phyloP scores from a whole-genome alignment of 805 yeast genomes.

The Starmerella scarabaei region DNA sequence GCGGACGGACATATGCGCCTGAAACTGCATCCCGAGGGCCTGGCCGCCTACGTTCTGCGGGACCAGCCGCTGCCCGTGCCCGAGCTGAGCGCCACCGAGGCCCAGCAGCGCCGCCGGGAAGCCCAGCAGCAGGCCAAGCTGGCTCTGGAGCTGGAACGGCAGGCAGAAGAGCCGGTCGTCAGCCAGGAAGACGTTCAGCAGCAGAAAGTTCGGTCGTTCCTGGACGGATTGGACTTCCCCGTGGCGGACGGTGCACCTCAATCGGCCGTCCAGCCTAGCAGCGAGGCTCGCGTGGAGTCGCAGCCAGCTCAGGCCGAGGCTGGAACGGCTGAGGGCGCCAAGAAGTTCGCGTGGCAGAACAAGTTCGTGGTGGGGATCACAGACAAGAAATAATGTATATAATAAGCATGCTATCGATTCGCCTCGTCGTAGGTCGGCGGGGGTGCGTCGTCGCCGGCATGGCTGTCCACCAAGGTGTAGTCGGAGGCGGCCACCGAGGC shows the following conservation, averaged over 20 bases:
- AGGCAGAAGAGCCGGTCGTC: neutral
- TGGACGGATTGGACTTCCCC: constrained; percentile 19
- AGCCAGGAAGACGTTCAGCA: neutral
- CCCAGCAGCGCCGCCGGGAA: constrained; percentile 5
- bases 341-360: constrained; percentile 21
- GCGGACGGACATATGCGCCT: constrained; percentile 76
- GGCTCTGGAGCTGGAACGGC: constrained; percentile 3
- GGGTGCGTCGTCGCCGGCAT: neutral
- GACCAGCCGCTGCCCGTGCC: constrained; percentile 24
- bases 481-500: too few relatives aligned
- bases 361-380: constrained; percentile 16
- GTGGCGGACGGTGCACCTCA: constrained; percentile 1
- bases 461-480: too few relatives aligned
- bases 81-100: constrained; percentile 9
- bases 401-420: neutral
- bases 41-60: constrained; percentile 54
- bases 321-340: neutral
- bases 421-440: constrained; percentile 3
- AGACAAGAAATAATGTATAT: constrained; percentile 8
- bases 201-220: constrained; percentile 11
- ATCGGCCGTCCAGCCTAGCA: neutral
- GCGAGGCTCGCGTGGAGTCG: neutral
- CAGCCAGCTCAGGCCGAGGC: neutral
- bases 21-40: constrained; percentile 52
- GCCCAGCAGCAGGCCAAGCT: constrained; percentile 5